Evolutionary conservation across 163 green algal species (phyloP).

Genomic region (Dunaliella salina): DNA sequence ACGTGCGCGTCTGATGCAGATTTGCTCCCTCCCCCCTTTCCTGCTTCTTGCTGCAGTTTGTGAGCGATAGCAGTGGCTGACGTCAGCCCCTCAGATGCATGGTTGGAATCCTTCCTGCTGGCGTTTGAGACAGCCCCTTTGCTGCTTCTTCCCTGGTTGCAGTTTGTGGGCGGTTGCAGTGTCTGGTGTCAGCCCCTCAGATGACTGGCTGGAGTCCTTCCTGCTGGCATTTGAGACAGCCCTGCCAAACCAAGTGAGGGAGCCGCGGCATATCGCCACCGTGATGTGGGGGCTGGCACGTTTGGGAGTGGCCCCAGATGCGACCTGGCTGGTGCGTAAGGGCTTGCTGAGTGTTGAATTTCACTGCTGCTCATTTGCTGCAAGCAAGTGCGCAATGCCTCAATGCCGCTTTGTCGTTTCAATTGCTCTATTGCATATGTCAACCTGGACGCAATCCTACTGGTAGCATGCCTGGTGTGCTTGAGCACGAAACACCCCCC

Average conservation of each 20-base stretch:
- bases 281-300: constrained; percentile 2
- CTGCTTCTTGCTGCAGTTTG: not conserved
- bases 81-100: not conserved
- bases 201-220: constrained; percentile 9
- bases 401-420: no score
- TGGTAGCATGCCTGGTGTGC: no score
- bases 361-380: no score
- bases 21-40: no score
- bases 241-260: not conserved
- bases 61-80: not conserved
- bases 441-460: no score
- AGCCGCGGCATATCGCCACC: constrained; percentile 3
- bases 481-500: no score
- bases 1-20: no score
- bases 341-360: no score
- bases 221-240: constrained; percentile 8
- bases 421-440: no score
- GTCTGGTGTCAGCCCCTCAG: not conserved
- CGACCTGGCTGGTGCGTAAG: not conserved
- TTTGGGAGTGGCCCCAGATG: not conserved
- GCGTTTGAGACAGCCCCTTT: constrained; percentile 3
- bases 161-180: constrained; percentile 2
- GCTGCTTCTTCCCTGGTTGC: not conserved
- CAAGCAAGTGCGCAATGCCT: no score
- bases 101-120: constrained; percentile 5